Base-by-base conservation (phyloP, 345 rosid genomes). In the Eucalyptus shirleyi region DNA sequence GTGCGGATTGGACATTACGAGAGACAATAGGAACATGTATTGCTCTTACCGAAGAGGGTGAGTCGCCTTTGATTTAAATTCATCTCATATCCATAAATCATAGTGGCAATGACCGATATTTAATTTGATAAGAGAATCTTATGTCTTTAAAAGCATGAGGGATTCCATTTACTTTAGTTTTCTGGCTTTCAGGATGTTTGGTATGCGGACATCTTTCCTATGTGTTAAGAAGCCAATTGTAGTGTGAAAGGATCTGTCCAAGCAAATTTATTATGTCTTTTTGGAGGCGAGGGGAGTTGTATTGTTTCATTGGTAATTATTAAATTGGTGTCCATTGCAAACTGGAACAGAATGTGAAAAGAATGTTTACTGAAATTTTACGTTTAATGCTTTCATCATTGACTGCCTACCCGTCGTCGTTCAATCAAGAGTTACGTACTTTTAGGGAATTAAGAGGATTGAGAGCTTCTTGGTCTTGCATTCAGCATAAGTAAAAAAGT, bases 1-100 rank as follows among this genome's bases (percentile, higher is more conserved):
- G 81, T 65, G 83, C 94, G 93, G 95, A 92, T 95, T 59, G 95
- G 95, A 87, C 92, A 93, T 86, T 94, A 95, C 62, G 95, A 94
- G 96, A 95, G 91, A 93, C 96, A 86, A 90, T 94, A 34, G 97
- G 97, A 30, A 93, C 95, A 34, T 93, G 95, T 92, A 87, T 94
- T 90, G 90, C 93, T 87, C 93, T 95, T 90, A 88, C 93, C 2
- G 96, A 95, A 92, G 90, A 92, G n/a, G 96, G 95, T 92, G 28
- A 72, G 83, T 21, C 45, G 37, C 83, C 45, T 19, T 37, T 72
- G 83, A 72, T 72, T 72, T 37, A 19, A 37, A 72, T 72, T 72
- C 23, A 72, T 37, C 28, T 37, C 28, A 12, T 72, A 72, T 72
- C 3, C 26, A 10, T 37, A 15, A 45, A 40, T 72, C 16, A 72